Base-by-base conservation (phyloP, 2,329 filamentous ascomycete species). In the Colletotrichum nymphaeae region DNA sequence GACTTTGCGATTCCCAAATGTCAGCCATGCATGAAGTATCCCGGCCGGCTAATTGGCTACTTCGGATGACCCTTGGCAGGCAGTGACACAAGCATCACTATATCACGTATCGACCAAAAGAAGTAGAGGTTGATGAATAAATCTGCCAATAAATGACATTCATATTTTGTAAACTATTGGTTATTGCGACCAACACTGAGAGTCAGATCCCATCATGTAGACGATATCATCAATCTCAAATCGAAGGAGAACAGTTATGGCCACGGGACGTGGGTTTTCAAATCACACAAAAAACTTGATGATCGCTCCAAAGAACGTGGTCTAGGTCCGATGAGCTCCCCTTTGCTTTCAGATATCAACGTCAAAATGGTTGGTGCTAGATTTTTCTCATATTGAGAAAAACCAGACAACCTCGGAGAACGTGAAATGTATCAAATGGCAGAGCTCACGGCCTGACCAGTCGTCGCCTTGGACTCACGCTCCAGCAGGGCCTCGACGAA, bases 401-500 rank as follows among this genome's bases (percentile, higher is more conserved):
- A 24, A 35, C 46, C 56, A 57, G 56, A 42, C 30, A 24, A 59
- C 32, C 32, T 35, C 32, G 24, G 14, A 69, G 60, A 66, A 70
- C 69, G 73, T 49, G 16, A 19, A 19, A 42, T 32, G 32, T 58
- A 66, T 74, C 62, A 75, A 65, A 76, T 76, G 59, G 81, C 77
- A 52, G 80, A 80, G 71, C 69, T 75, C 76, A 78, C 76, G 59
- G 78, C 77, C 70, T 80, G 78, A 24, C 70, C 76, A 42, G 77
- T 77, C 70, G 77, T 77, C 69, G 80, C 78, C 75, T 82, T 79
- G 26, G 80, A 79, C 83, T 91, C 89, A 67, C 87, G 86, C 80
- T 89, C 89, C 49, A 92, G 87, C 58, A 92, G 84, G 55, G 87
- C 85, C 79, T 92, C 90, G 73, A 89, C 90, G 76, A 92, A 81